Evolutionary conservation across 768 basidiomycete species (phyloP), one percentile per base, ranked within the genome.

Genomic region (Lactarius vividus): DNA sequence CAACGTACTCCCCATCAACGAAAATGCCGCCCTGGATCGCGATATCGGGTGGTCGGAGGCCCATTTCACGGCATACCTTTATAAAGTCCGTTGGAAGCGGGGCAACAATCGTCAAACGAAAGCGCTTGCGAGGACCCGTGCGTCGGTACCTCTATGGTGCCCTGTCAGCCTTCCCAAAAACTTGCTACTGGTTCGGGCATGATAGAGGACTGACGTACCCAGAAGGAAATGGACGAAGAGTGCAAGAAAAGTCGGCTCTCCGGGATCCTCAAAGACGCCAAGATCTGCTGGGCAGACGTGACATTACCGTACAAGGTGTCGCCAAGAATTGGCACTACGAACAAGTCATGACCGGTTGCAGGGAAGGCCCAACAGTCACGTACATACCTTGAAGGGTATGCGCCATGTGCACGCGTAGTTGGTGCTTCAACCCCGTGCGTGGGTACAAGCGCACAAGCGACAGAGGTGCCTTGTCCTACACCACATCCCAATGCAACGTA

Each of bases 351-450:
- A 29, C 40, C 37, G 20, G 13, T 40, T 35, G 35, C 20, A 26
- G 44, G 29, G 29, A 13, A 26, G 44, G 16, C 31, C 31, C 31
- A 61, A 31, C 18, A n/a, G 31, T 53, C 28, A 33, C n/a, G 20
- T 3, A 63, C 69, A 33, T 56, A 65, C 69, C 64, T 18, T 54
- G 31, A 1, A 70, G 52, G 26, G 3, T n/a, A 18, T 46, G 63
- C 10, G 69, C 68, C 55, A 65, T 49, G 28, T 70, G 69, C 15
- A 70, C 67, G 20, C 69, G 69, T 7, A 70, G 64, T 56, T 70
- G 69, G 49, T 70, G 69, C 55, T 70, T 70, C 54, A 69, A 56
- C 29, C 69, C 69, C 3, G 69, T 70, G 33, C 63, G 57, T 31
- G 67, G 69, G 29, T 59, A 44, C 23, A 70, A 37, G 37, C 69